Percentiles rank a stretch among this genome's conserved stretches.
phyloP scores from a whole-genome alignment of 1,284 basidiomycete species.

The Moesziomyces parantarcticus region DNA sequence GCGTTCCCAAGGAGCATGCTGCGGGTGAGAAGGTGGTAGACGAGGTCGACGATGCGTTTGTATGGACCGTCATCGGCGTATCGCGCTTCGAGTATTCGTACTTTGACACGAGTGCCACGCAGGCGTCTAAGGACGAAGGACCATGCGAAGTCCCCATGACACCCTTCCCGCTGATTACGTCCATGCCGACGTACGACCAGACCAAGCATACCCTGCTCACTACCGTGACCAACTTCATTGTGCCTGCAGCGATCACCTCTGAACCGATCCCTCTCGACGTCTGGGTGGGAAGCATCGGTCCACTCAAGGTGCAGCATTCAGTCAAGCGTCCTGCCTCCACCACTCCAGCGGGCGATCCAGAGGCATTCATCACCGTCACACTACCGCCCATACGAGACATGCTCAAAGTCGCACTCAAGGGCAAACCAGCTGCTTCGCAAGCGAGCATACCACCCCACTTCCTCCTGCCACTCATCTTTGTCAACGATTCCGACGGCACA shows the following conservation, averaged over 20 bases:
- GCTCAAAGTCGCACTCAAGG: slow-evolving; percentile 23
- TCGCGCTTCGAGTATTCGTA: slow-evolving; percentile 94
- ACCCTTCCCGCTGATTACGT: slow-evolving; percentile 86
- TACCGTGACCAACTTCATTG: slow-evolving; percentile 71
- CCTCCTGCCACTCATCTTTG: slow-evolving; percentile 61
- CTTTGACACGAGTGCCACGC: slow-evolving; percentile 85
- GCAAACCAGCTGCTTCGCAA: not conserved
- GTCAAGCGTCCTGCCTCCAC: slow-evolving; percentile 14
- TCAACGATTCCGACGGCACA: slow-evolving; percentile 60
- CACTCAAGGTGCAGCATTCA: slow-evolving; percentile 67
- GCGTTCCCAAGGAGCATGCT: slow-evolving; percentile 78
- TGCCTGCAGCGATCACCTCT: slow-evolving; percentile 70
- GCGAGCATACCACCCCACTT: slow-evolving; percentile 24
- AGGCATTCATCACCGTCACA: slow-evolving; percentile 47
- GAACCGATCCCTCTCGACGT: slow-evolving; percentile 77
- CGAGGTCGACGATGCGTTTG: slow-evolving; percentile 91
- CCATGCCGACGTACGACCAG: slow-evolving; percentile 79
- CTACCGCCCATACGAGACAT: slow-evolving; percentile 47
- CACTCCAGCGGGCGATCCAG: slow-evolving; percentile 17
- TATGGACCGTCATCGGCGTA: slow-evolving; percentile 95
- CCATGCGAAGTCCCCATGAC: slow-evolving; percentile 72
- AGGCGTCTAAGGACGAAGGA: slow-evolving; percentile 77
- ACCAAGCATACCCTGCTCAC: slow-evolving; percentile 80
- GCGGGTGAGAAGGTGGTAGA: slow-evolving; percentile 76
- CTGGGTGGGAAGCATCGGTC: slow-evolving; percentile 88